Base-by-base conservation (phyloP, 345 rosid genomes). In the Hibiscus tridactylites region DNA sequence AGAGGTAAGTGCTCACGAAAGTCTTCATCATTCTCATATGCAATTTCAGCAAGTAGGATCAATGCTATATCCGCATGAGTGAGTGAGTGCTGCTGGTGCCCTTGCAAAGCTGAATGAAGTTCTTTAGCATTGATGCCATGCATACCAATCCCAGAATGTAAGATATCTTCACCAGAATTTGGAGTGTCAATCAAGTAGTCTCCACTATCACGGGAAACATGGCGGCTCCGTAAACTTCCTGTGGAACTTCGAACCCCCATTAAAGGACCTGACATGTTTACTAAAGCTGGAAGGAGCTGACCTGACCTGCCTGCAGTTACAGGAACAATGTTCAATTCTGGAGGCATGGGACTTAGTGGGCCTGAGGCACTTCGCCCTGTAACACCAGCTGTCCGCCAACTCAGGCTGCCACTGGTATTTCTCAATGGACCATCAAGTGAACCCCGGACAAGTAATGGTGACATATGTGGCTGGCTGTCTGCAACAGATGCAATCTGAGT, bases 11-110 rank as follows among this genome's bases (percentile, higher is more conserved):
- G 99, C 78, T 92, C 99, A 2, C 99, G 90, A 78, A 95, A 95
- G 84, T 95, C 99, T 86, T 95, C 99, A 71, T 95, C 98, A 76
- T 95, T 95, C 81, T 95, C 99, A 42, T 95, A 95, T 37, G 99
- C 99, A 69, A 92, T 92, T 81, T 95, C 99, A 29, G 99, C 99
- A 37, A 95, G 92, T 70, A 95, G 83, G 77, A 95, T 95, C 81
- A 95, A 79, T 54, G 99, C 99, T 80, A 95, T 92, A 81, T 95
- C 99, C 12, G 99, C 99, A 72, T 85, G 97, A 69, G 97, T 92
- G 71, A 95, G 93, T 39, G 96, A 95, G 76, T 92, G 99, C 70
- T 90, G 98, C 78, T 95, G 99, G 86, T 95, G 98, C 74, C 99
- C 98, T 79, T 90, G 99, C 85, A 95, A 88, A 47, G 99, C 99